These are phyloP conservation scores for Trichoderma asperelloides DNA, from an alignment of 495 filamentous ascomycete genomes.

Conservation along the genomic window DNA sequence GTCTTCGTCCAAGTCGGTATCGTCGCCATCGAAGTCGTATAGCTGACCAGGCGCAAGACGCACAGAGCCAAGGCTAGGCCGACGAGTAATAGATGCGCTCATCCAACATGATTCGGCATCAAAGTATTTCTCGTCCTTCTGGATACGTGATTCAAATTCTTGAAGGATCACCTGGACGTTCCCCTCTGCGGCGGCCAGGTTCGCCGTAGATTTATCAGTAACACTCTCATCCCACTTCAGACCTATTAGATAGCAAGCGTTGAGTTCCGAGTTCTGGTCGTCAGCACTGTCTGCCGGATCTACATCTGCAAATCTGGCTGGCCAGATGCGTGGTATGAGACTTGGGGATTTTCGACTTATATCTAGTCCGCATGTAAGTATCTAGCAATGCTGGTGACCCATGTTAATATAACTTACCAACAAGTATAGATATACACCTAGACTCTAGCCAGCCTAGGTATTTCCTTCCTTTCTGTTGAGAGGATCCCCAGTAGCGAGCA, in stretches of 20 bases:
- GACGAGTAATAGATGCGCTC: constrained; percentile 30
- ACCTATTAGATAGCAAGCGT: constrained; percentile 49
- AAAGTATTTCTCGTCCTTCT: constrained; percentile 37
- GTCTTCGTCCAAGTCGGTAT: constrained; percentile 21
- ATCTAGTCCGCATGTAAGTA: constrained; percentile 26
- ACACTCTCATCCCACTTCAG: constrained; percentile 27
- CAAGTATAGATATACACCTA: constrained; percentile 38
- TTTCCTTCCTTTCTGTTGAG: constrained; percentile 31
- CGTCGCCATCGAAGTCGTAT: constrained; percentile 37
- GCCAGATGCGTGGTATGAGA: constrained; percentile 47
- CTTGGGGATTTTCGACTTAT: constrained; percentile 35
- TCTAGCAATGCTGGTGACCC: not conserved
- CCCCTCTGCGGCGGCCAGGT: constrained; percentile 24
- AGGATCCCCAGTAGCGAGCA: constrained; percentile 47
- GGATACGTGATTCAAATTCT: constrained; percentile 39
- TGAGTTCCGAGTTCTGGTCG: constrained; percentile 29
- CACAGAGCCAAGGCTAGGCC: constrained; percentile 27
- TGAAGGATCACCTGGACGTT: constrained; percentile 31
- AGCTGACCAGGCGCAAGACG: constrained; percentile 40
- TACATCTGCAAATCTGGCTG: constrained; percentile 38
- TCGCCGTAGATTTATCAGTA: constrained; percentile 14
- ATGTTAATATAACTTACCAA: constrained; percentile 26
- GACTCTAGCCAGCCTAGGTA: constrained; percentile 50
- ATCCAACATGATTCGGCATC: constrained; percentile 41
- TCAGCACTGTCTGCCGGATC: constrained; percentile 6